These are phyloP conservation scores for Hanseniaspora thailandica DNA, from an alignment of 805 yeast species.

Conservation along the genomic window DNA sequence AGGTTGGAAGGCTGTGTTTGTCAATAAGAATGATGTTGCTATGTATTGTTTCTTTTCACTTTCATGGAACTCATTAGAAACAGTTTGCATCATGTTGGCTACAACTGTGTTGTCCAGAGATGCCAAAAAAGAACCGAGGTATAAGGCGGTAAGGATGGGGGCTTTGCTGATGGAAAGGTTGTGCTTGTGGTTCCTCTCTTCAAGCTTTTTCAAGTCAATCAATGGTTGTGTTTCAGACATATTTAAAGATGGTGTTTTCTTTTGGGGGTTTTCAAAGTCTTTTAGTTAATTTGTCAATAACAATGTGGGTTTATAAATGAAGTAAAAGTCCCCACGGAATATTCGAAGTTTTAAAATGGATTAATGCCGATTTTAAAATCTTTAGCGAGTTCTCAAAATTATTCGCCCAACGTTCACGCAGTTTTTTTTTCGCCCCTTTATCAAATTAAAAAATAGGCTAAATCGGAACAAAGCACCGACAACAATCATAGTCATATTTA, in stretches of 20 bases:
- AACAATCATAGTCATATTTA: neutral
- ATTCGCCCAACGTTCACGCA: too few species aligned
- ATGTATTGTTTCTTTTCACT: constrained; percentile 49
- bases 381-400: too few species aligned
- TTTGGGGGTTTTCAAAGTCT: neutral
- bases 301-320: too few species aligned
- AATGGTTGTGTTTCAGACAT: constrained; percentile 14
- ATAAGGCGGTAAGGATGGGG: constrained; percentile 31
- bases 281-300: too few species aligned
- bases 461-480: neutral
- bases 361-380: too few species aligned
- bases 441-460: too few species aligned
- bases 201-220: constrained; percentile 16
- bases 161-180: constrained; percentile 24
- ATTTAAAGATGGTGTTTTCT: neutral
- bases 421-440: too few species aligned
- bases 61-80: constrained; percentile 39
- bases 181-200: constrained; percentile 22
- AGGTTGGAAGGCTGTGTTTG: constrained; percentile 59
- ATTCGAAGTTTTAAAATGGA: too few species aligned
- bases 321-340: too few species aligned
- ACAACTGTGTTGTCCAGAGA: constrained; percentile 39
- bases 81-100: constrained; percentile 38
- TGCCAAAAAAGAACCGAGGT: constrained; percentile 38
- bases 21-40: constrained; percentile 49